These are phyloP conservation scores for Cenococcum geophilum DNA, from an alignment of 495 filamentous ascomycete genomes.

Conservation along the genomic window DNA sequence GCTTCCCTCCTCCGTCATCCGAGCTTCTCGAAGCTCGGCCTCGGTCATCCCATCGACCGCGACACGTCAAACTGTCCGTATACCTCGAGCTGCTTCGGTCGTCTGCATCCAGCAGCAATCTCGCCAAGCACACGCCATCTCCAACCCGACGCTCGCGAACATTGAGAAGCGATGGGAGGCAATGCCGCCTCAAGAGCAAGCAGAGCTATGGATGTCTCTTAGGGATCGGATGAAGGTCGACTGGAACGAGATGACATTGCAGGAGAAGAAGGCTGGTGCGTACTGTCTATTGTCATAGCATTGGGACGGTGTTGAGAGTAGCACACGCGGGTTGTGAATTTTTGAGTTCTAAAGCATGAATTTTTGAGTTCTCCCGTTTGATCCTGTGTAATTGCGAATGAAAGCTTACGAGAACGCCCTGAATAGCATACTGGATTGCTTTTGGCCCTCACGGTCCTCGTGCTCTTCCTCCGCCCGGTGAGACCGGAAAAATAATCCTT, in stretches of 20 bases:
- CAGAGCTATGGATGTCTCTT: constrained; percentile 96
- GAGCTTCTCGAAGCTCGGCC: constrained; percentile 30
- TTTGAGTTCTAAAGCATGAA: constrained; percentile 4
- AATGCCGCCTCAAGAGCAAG: constrained; percentile 97
- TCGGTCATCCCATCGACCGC: constrained; percentile 32
- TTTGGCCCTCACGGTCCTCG: constrained; percentile 95
- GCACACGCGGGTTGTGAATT: constrained; percentile 9
- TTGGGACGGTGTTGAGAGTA: constrained; percentile 11
- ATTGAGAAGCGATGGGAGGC: constrained; percentile 99
- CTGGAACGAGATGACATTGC: constrained; percentile 88
- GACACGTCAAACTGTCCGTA: constrained; percentile 26
- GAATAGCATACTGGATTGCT: constrained; percentile 92
- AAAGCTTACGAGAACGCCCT: constrained; percentile 16
- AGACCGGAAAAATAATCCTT: constrained; percentile 63
- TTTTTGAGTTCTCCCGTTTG: background rate
- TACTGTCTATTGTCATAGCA: constrained; percentile 29
- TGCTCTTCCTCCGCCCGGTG: constrained; percentile 69
- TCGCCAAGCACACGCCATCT: constrained; percentile 81
- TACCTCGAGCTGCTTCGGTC: constrained; percentile 15
- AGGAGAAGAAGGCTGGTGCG: constrained; percentile 99
- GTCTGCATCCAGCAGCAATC: constrained; percentile 43
- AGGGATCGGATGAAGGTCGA: constrained; percentile 96
- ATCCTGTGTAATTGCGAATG: background rate
- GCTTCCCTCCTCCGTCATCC: constrained; percentile 31
- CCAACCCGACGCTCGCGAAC: constrained; percentile 92